phyloP scores from a whole-genome alignment of 2,329 filamentous ascomycete genomes.

The Phyllosticta ampelicida region DNA sequence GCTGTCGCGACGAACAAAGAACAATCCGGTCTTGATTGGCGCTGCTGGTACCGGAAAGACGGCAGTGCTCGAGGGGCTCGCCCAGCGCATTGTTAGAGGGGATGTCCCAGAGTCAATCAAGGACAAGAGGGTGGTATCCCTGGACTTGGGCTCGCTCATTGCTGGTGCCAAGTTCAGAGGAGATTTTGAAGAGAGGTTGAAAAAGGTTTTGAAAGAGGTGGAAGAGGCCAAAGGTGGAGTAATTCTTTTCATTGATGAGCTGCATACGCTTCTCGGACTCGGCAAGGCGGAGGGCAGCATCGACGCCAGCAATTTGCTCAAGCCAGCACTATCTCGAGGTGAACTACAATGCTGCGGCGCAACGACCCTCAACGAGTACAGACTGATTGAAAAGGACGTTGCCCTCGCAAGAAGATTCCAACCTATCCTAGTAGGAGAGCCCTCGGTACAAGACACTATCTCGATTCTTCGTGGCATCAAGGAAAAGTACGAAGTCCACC shows the following conservation, averaged over 20 bases:
- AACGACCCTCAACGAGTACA: constrained; percentile 86
- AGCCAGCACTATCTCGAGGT: constrained; percentile 84
- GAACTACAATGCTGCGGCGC: constrained; percentile 93
- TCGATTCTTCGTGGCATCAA: constrained; percentile 95
- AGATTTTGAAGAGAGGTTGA: constrained; percentile 90
- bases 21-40: constrained; percentile 91
- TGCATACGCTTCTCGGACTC: constrained; percentile 82
- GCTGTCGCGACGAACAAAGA: constrained; percentile 84
- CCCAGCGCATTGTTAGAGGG: constrained; percentile 77
- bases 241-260: constrained; percentile 89
- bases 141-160: constrained; percentile 87
- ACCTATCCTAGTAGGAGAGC: constrained; percentile 86
- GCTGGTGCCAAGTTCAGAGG: constrained; percentile 92
- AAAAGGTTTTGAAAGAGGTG: constrained; percentile 83
- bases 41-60: constrained; percentile 89
- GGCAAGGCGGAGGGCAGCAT: constrained; percentile 95
- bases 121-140: constrained; percentile 75
- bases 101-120: constrained; percentile 96
- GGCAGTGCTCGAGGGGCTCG: constrained; percentile 81
- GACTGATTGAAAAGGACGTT: constrained; percentile 90
- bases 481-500: constrained; percentile 93
- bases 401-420: constrained; percentile 88
- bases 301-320: constrained; percentile 88
- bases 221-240: constrained; percentile 80
- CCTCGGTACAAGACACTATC: constrained; percentile 82